A percentile compares a stretch with the other conserved stretches of the same genome.
phyloP scores from a whole-genome alignment of 1,139 yeast species.

The Lizanozyma gosingica region DNA sequence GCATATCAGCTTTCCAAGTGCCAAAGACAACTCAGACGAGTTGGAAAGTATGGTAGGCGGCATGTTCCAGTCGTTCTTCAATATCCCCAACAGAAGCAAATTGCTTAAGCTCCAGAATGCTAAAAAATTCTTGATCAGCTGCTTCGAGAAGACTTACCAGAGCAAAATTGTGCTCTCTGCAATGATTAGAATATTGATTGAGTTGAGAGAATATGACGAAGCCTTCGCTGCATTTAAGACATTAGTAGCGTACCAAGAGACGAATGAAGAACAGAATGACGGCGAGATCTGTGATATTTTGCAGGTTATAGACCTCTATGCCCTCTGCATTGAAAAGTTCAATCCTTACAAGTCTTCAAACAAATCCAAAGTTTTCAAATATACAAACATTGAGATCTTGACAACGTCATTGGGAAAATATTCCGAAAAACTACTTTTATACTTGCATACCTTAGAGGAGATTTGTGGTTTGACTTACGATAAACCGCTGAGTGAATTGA shows the following conservation, averaged over 20 bases:
- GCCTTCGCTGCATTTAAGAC: conserved; percentile 38
- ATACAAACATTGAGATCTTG: conserved; percentile 5
- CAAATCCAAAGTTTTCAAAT: conserved; percentile 7
- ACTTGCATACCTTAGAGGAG: conserved; percentile 17
- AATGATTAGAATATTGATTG: conserved; percentile 26
- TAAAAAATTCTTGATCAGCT: conserved; percentile 24
- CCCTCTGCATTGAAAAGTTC: conserved; percentile 26
- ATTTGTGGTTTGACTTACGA: conserved; percentile 23
- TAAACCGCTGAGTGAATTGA: conserved; percentile 7
- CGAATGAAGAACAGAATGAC: conserved; percentile 24
- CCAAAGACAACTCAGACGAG: not conserved
- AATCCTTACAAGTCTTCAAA: conserved; percentile 18
- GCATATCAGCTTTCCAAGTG: not conserved
- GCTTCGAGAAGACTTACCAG: conserved; percentile 29
- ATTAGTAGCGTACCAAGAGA: conserved; percentile 24
- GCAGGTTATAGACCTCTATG: conserved; percentile 26
- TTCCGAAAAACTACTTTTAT: conserved; percentile 13
- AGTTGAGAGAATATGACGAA: conserved; percentile 32
- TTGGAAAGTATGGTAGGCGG: not conserved
- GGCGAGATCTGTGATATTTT: conserved; percentile 28
- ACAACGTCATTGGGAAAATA: conserved; percentile 11
- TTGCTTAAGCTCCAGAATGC: conserved; percentile 5
- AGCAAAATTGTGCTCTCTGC: conserved; percentile 25
- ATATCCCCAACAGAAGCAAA: not conserved
- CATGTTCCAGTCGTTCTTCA: not conserved